These are phyloP conservation scores for Naganishia sp. DNA, from an alignment of 1,284 basidiomycete species.

Conservation along the genomic window DNA sequence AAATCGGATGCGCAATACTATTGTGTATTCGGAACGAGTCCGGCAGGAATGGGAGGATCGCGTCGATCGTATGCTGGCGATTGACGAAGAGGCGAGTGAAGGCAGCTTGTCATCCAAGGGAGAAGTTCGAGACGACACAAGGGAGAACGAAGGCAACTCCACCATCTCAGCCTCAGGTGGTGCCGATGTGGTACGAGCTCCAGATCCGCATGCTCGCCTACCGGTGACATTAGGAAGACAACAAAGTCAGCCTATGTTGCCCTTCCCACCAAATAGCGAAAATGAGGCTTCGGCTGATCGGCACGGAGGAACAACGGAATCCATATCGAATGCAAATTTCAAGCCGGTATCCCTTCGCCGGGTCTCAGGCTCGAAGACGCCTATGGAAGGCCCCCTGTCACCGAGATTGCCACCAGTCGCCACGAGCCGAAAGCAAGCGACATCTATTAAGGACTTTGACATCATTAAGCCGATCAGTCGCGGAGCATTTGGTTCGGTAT, in stretches of 20 bases:
- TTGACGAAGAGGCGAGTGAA: slow-evolving; percentile 57
- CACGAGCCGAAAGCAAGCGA: slow-evolving; percentile 75
- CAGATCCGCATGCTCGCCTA: slow-evolving; percentile 30
- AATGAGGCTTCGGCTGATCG: background rate
- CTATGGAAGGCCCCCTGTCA: slow-evolving; percentile 67
- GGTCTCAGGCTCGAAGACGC: slow-evolving; percentile 36
- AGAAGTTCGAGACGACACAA: background rate
- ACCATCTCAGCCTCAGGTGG: background rate
- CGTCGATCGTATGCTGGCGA: slow-evolving; percentile 67
- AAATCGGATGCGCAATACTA: slow-evolving; percentile 95
- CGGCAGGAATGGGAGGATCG: slow-evolving; percentile 95
- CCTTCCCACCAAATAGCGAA: background rate
- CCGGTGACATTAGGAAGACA: slow-evolving; percentile 25
- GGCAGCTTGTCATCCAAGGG: slow-evolving; percentile 34
- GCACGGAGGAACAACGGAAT: background rate
- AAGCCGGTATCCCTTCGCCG: slow-evolving; percentile 30
- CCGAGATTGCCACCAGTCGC: slow-evolving; percentile 79
- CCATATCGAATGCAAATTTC: background rate
- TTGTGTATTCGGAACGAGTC: slow-evolving; percentile 95
- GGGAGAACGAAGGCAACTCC: background rate
- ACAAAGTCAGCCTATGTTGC: slow-evolving; percentile 10
- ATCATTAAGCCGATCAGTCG: slow-evolving; percentile 99
- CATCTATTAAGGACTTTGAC: slow-evolving; percentile 98
- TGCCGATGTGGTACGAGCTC: background rate
- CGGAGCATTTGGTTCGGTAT: slow-evolving; percentile 97